Evolutionary conservation across 2,329 filamentous ascomycete genomes (phyloP).

Genomic region (Ophiosphaerella korrae): DNA sequence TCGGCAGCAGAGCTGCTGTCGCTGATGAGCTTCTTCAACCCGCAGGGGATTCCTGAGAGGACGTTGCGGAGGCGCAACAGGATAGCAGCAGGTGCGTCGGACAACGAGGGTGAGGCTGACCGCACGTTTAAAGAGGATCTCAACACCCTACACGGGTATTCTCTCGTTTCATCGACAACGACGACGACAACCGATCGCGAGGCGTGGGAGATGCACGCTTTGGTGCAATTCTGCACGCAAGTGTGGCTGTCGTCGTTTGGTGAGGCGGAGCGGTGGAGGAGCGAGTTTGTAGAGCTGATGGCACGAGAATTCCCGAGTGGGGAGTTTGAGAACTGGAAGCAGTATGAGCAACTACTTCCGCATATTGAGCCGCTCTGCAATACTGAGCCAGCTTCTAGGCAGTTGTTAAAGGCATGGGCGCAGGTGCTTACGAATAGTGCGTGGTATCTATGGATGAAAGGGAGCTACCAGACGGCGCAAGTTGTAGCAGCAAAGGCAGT

Average conservation of each 20-base stretch:
- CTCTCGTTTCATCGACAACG: constrained; percentile 8
- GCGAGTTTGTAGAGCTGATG: constrained; percentile 12
- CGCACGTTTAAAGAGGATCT: constrained; percentile 19
- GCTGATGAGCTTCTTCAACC: constrained; percentile 56
- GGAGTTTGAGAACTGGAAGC: constrained; percentile 15
- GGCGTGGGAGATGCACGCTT: constrained; percentile 17
- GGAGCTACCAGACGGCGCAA: constrained; percentile 7
- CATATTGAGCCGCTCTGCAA: constrained; percentile 16
- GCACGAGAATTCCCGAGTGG: constrained; percentile 13
- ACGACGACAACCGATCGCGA: neutral
- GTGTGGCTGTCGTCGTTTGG: constrained; percentile 17
- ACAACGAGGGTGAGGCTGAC: neutral
- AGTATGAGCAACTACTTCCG: constrained; percentile 19
- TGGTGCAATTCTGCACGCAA: constrained; percentile 22
- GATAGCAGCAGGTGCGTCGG: neutral
- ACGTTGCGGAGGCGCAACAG: constrained; percentile 16
- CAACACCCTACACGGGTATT: constrained; percentile 19
- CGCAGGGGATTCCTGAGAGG: constrained; percentile 48
- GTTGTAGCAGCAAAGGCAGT: constrained; percentile 7
- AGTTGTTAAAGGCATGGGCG: constrained; percentile 12
- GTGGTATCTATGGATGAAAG: constrained; percentile 12
- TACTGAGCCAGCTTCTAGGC: constrained; percentile 4
- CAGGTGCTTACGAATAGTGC: constrained; percentile 12
- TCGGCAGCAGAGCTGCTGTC: constrained; percentile 53
- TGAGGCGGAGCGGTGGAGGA: constrained; percentile 11